Percentiles rank a stretch among this genome's conserved stretches.
phyloP scores from a whole-genome alignment of 2,329 filamentous ascomycete genomes.

The Rhexocercosporidium sp. region DNA sequence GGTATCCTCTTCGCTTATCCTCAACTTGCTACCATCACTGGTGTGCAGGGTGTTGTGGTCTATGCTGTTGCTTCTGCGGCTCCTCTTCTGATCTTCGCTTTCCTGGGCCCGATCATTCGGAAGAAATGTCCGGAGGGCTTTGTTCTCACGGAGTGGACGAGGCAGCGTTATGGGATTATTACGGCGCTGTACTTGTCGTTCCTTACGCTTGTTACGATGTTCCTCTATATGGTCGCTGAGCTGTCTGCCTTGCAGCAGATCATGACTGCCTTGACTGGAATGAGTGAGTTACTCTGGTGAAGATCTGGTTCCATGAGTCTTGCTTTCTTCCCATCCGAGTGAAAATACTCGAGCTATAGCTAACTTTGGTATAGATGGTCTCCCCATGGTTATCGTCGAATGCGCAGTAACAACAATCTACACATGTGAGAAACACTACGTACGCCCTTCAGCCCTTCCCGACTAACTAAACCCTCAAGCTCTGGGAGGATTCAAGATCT shows the following conservation, averaged over 20 bases:
- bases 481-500: slow-evolving; percentile 81
- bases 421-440: slow-evolving; percentile 61
- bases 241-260: slow-evolving; percentile 83
- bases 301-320: neutral
- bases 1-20: slow-evolving; percentile 85
- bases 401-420: slow-evolving; percentile 82
- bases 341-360: neutral
- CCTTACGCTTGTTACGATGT: slow-evolving; percentile 80
- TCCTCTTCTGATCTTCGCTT: slow-evolving; percentile 76
- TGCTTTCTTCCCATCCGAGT: neutral
- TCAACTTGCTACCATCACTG: slow-evolving; percentile 77
- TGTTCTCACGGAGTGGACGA: slow-evolving; percentile 83
- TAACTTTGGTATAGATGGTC: slow-evolving; percentile 51
- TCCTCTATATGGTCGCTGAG: slow-evolving; percentile 87
- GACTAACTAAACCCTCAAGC: slow-evolving; percentile 50
- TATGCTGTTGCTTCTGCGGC: slow-evolving; percentile 76
- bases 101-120: slow-evolving; percentile 77
- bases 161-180: slow-evolving; percentile 74
- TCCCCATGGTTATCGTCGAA: slow-evolving; percentile 79
- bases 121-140: slow-evolving; percentile 83
- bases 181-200: slow-evolving; percentile 77
- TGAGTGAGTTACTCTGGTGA: slow-evolving; percentile 45
- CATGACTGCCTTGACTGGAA: slow-evolving; percentile 72
- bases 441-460: neutral
- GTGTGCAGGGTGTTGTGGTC: slow-evolving; percentile 77